A percentile compares a stretch with the other conserved stretches of the same genome.
These are phyloP conservation scores for Flaveria floridana DNA, from an alignment of 140 eudicot genomes.

Conservation along the genomic window DNA sequence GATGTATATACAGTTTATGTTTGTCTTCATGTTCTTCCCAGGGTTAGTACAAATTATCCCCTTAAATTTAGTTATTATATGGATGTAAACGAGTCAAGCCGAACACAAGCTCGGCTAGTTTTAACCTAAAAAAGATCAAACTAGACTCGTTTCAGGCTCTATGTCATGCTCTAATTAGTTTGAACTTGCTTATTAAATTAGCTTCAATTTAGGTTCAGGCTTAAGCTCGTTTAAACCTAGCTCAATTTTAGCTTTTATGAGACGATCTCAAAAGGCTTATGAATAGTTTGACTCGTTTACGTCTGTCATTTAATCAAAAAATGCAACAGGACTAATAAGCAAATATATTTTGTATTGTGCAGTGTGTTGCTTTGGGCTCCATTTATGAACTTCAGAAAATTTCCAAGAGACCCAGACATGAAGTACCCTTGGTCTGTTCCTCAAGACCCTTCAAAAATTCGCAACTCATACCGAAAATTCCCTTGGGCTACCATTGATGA, in stretches of 20 bases:
- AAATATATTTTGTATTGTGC: slow-evolving; percentile 11
- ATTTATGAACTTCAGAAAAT: slow-evolving; percentile 82
- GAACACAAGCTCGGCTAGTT: neutral
- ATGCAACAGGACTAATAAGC: neutral
- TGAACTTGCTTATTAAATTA: neutral
- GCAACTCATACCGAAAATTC: slow-evolving; percentile 49
- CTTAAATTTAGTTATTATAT: neutral
- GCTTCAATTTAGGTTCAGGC: neutral
- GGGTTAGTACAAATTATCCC: slow-evolving; percentile 55
- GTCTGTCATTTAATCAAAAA: neutral
- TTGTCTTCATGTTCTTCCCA: slow-evolving; percentile 89
- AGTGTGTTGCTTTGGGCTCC: slow-evolving; percentile 95
- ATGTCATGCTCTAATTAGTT: neutral
- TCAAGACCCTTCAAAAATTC: slow-evolving; percentile 59
- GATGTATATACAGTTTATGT: slow-evolving; percentile 89
- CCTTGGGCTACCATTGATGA: slow-evolving; percentile 92
- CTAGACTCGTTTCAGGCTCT: neutral
- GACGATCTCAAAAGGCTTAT: neutral
- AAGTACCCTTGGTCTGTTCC: slow-evolving; percentile 89
- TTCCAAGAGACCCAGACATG: slow-evolving; percentile 86
- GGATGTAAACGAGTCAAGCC: neutral
- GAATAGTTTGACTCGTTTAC: neutral
- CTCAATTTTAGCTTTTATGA: neutral
- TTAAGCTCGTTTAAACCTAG: no score
- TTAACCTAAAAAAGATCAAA: neutral